Conservation (phyloP, 345 rosid species). For the Ricinus communis region DNA sequence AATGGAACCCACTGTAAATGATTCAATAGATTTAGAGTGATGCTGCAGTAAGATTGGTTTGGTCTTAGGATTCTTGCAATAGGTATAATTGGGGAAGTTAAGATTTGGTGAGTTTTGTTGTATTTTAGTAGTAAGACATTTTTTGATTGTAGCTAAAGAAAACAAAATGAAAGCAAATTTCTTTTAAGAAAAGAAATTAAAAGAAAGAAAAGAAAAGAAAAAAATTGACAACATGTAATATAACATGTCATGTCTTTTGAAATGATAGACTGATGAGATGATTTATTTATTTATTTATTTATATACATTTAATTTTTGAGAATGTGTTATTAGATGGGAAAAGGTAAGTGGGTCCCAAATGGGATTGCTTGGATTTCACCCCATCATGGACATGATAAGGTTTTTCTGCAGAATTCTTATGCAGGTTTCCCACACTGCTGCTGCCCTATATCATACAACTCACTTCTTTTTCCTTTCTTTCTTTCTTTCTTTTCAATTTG, state of each 20-base stretch:
- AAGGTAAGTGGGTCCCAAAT: slow-evolving; percentile 24
- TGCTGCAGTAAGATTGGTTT: too few relatives aligned
- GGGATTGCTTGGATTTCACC: slow-evolving; percentile 82
- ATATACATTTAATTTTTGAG: too few relatives aligned
- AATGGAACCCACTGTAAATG: too few relatives aligned
- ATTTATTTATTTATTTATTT: neutral
- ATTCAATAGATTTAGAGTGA: too few relatives aligned
- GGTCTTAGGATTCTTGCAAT: slow-evolving; percentile 23
- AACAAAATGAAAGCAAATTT: too few relatives aligned
- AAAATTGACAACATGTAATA: neutral
- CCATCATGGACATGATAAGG: slow-evolving; percentile 34
- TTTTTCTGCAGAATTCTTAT: neutral
- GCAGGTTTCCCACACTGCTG: neutral
- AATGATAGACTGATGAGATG: slow-evolving; percentile 11
- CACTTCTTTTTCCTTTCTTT: too few relatives aligned
- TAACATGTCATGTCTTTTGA: slow-evolving; percentile 15
- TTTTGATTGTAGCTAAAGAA: neutral
- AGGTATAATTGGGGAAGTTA: neutral
- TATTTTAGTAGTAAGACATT: neutral
- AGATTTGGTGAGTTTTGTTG: slow-evolving; percentile 2
- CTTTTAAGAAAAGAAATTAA: neutral
- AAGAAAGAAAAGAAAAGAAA: neutral
- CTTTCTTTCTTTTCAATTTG: too few relatives aligned
- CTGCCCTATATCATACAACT: too few relatives aligned
- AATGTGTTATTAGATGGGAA: slow-evolving; percentile 3